Conservation (phyloP, 768 basidiomycete genomes). For the Agrocybe praecox region DNA sequence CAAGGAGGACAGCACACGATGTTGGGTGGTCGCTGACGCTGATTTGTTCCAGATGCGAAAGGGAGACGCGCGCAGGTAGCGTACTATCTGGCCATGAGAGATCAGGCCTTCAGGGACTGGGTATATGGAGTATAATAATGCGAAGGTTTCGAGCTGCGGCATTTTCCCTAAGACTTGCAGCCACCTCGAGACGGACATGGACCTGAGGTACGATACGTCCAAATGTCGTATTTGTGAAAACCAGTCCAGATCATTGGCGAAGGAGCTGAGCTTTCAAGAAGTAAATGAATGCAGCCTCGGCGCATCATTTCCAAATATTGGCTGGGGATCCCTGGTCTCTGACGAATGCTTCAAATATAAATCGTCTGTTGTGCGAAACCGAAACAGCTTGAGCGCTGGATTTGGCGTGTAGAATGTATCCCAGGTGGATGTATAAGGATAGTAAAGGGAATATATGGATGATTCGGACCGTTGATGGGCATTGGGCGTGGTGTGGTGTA, state of each 20-base stretch:
- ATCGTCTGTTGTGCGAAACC: neutral
- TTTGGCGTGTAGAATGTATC: neutral
- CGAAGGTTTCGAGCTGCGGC: neutral
- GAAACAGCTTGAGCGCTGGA: constrained; percentile 1
- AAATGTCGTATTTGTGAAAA: neutral
- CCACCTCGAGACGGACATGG: neutral
- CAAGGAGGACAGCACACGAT: neutral
- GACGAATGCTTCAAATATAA: neutral
- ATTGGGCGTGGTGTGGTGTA: too few species aligned
- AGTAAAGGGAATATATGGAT: too few species aligned
- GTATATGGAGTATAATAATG: neutral
- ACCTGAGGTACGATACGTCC: neutral
- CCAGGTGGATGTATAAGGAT: too few species aligned
- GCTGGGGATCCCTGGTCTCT: neutral
- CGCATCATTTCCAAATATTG: constrained; percentile 2
- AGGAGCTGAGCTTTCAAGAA: neutral
- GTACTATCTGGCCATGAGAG: neutral
- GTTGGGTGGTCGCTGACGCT: neutral
- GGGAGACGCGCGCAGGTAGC: neutral
- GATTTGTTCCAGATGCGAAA: neutral
- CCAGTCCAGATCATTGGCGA: neutral
- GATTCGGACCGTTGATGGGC: too few species aligned
- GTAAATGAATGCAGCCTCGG: neutral
- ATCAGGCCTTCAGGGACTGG: neutral
- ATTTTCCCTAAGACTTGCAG: neutral